These are phyloP conservation scores for Arthrobotrys conoides DNA, from an alignment of 2,329 filamentous ascomycete genomes.

Conservation along the genomic window DNA sequence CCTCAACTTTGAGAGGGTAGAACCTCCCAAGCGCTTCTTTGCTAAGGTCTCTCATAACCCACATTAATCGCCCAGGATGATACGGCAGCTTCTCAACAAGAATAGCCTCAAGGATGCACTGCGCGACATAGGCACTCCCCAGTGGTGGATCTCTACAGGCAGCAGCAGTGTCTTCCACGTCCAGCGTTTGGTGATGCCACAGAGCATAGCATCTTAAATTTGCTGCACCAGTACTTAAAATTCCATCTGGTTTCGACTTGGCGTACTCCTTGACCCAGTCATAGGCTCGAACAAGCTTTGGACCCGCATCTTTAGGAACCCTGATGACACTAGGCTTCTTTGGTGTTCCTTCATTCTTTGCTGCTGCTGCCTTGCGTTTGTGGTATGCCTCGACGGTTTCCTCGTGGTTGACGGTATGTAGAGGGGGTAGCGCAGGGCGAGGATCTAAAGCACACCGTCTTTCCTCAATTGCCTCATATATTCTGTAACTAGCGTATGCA, in stretches of 20 bases:
- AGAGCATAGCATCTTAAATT: conserved; percentile 74
- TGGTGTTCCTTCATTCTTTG: conserved; percentile 35
- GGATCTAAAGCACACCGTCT: conserved; percentile 78
- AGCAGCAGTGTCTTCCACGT: conserved; percentile 70
- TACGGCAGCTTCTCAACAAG: conserved; percentile 67
- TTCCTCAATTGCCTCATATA: conserved; percentile 80
- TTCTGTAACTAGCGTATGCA: conserved; percentile 81
- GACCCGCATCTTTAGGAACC: conserved; percentile 51
- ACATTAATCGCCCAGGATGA: conserved; percentile 39
- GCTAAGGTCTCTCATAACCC: conserved; percentile 37
- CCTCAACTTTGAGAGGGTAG: conserved; percentile 21
- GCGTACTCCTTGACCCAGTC: conserved; percentile 62
- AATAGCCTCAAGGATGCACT: conserved; percentile 74
- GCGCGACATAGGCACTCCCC: conserved; percentile 71
- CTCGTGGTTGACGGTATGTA: conserved; percentile 75
- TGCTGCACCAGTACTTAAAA: conserved; percentile 63
- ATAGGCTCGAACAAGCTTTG: conserved; percentile 63
- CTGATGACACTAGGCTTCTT: conserved; percentile 46
- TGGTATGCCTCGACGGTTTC: conserved; percentile 64
- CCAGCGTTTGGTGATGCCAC: conserved; percentile 73
- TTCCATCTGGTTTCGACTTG: conserved; percentile 57
- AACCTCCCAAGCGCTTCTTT: conserved; percentile 31
- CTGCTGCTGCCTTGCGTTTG: conserved; percentile 62
- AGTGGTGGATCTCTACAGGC: conserved; percentile 76
- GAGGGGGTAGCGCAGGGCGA: conserved; percentile 78